Base-by-base conservation (phyloP, 805 yeast genomes). In the Komagataella pastoris region DNA sequence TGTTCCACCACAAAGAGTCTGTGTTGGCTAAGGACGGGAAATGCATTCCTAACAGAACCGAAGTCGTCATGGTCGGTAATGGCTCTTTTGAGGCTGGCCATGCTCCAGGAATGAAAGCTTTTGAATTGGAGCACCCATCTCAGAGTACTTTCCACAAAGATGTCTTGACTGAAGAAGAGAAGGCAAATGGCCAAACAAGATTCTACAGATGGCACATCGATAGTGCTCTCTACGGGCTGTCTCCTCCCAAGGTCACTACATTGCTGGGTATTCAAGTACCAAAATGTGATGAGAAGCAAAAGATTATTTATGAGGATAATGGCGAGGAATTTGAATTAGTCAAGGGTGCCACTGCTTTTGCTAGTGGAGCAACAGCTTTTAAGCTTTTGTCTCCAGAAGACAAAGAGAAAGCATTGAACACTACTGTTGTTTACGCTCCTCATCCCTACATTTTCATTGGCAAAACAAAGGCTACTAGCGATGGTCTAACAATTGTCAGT, bases 131-230 rank as follows among this genome's bases (percentile, higher is more conserved):
- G 46, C 96, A 88, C 62, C 96, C 96, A 48, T 81, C 88, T 2
- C 96, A 88, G 64, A 77, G 79, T 58, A 75, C 83, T 1, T 88
- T 88, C 76, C 96, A 88, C 69, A 81, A 82, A 57, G 68, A 74
- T 12, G 74, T 80, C 1, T 73, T 88, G 55, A 70, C 81, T 17
- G 75, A 77, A n/a, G 81, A 80, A 47, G 79, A 88, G 57, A 76
- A 83, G 55, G 76, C 72, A 6, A 61, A 77, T 21, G 78, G 81
- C 50, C 76, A 77, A 65, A 88, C 96, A 2, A 75, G 95, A 59
- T 88, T 82, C 65, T 88, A 88, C 76, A 78, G 96, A 68, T 88
- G 96, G 96, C 96, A 88, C 68, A 87, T 88, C 57, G 96, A 88
- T 66, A 83, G 93, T 44, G 96, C 96, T 3, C 74, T 88, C 46